These are phyloP conservation scores for Cinnamomum micranthum DNA, from an alignment of 164 flowering plant genomes.

Conservation along the genomic window DNA sequence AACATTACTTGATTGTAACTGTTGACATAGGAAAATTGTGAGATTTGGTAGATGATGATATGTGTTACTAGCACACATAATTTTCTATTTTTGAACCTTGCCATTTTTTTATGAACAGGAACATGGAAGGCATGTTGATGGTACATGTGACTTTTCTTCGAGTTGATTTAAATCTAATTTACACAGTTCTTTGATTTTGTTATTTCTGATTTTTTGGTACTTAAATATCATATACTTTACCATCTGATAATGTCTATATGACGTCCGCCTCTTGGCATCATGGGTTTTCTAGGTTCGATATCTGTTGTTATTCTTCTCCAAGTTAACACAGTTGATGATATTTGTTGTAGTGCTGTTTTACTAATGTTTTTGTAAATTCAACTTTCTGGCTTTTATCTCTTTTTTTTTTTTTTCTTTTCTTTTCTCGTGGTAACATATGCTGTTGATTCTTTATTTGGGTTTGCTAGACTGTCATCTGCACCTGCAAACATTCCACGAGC, in stretches of 20 bases:
- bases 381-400: background rate
- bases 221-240: background rate
- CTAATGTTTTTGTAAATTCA: no score
- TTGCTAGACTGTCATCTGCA: constrained; percentile 43
- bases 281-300: background rate
- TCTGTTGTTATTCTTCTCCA: background rate
- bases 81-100: background rate
- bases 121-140: no score
- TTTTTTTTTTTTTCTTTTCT: no score
- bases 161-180: no score
- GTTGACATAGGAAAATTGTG: no score
- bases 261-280: no score
- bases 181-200: no score
- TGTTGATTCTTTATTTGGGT: constrained; percentile 2
- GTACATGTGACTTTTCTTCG: no score
- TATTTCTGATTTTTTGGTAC: background rate
- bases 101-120: no score
- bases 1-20: no score
- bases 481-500: constrained; percentile 41
- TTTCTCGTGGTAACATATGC: no score
- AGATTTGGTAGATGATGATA: background rate
- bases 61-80: background rate
- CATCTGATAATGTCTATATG: background rate
- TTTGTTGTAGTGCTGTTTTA: no score
- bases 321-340: background rate